Base-by-base conservation (phyloP, 78 protist species). In the Chrysochromulina tobinii region DNA sequence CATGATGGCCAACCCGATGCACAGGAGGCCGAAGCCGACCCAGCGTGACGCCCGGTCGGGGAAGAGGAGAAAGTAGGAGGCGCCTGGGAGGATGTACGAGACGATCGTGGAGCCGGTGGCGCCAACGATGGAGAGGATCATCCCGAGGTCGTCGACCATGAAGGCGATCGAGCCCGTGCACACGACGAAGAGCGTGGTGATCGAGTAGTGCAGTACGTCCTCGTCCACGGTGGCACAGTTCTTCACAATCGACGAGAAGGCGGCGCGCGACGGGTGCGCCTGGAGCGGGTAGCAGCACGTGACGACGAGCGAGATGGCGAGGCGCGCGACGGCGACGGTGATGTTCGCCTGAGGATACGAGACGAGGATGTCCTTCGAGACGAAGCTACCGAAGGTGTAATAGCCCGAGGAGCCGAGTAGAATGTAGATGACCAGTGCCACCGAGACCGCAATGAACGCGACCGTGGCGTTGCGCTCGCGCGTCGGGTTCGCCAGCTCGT, bases 221-320 rank as follows among this genome's bases (percentile, higher is more conserved):
- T 4, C 17, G 79, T 7, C 53, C 79, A 1, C 8, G 20, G 14
- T 7, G 79, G n/a, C 9, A 21, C 72, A 66, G n/a, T 9, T 21
- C 18, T n/a, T 69, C 51, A 38, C 18, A 51, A 69, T 69, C 53
- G 79, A 27, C 55, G 51, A 5, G 14, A n/a, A 1, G 79, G 51
- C 21, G 12, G 51, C 8, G 50, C 38, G 27, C 79, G 79, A 69
- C 38, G 92, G 92, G 92, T 89, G 92, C 21, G 50, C 2, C 59
- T 89, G 92, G 54, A 89, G 87, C 9, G 92, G 88, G 87, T 89
- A 89, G 67, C 69, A 69, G 87, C 27, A 55, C 58, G 54, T 5
- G n/a, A 81, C 92, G 21, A 73, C 69, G 23, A 79, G 15, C 4
- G 68, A 83, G n/a, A 89, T 2, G 18, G 14, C 18, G 38, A 73